Conservation (phyloP, 2,329 filamentous ascomycete species). For the Apiospora arundinis region DNA sequence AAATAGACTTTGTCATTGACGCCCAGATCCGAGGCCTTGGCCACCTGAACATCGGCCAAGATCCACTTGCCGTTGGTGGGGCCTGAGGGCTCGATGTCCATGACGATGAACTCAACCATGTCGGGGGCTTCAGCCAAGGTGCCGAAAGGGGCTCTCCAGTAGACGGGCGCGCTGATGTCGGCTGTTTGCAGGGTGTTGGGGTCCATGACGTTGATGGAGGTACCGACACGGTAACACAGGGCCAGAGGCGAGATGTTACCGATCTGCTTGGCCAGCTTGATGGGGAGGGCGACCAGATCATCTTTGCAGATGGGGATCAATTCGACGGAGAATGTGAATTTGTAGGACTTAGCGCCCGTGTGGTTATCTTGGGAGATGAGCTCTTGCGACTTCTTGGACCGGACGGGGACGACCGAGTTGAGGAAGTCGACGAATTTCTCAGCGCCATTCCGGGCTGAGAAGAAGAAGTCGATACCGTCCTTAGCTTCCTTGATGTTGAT, state of each 20-base stretch:
- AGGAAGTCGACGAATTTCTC: conserved; percentile 93
- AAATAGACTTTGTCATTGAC: conserved; percentile 88
- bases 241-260: conserved; percentile 90
- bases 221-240: conserved; percentile 88
- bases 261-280: conserved; percentile 83
- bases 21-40: conserved; percentile 85
- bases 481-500: conserved; percentile 98
- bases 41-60: conserved; percentile 87
- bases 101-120: conserved; percentile 89
- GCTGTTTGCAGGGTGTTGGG: conserved; percentile 89
- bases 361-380: conserved; percentile 93
- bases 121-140: conserved; percentile 84
- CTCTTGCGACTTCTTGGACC: conserved; percentile 85
- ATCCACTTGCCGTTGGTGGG: conserved; percentile 80
- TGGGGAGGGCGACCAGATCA: conserved; percentile 90
- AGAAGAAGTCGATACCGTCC: conserved; percentile 97
- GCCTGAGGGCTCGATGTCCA: conserved; percentile 88
- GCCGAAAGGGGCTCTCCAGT: conserved; percentile 89
- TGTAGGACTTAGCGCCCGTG: conserved; percentile 89
- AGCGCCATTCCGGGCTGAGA: conserved; percentile 85
- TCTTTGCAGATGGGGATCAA: conserved; percentile 97
- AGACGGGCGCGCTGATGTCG: conserved; percentile 81
- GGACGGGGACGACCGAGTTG: conserved; percentile 78
- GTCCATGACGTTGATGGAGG: conserved; percentile 87
- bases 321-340: conserved; percentile 90